A percentile compares a stretch with the other conserved stretches of the same genome.
Conservation (phyloP, 192 early-diverging fungal species). For the Endogone sp. region DNA sequence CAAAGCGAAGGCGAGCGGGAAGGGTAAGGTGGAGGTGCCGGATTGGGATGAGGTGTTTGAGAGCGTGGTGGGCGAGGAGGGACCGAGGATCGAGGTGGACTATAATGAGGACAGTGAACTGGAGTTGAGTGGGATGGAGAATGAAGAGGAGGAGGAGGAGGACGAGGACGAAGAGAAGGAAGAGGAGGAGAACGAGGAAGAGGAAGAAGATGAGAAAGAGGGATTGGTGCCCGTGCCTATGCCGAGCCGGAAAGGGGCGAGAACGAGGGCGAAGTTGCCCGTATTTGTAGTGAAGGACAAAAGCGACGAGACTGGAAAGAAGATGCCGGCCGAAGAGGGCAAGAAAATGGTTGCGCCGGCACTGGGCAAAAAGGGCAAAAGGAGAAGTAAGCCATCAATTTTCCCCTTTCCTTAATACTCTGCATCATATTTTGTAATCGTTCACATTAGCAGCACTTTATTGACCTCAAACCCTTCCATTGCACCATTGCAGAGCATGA, state of each 20-base stretch:
- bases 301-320: background rate
- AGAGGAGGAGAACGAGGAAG: constrained; percentile 20
- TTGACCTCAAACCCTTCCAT: background rate
- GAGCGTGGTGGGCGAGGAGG: constrained; percentile 67
- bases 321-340: background rate
- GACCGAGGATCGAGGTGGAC: constrained; percentile 31
- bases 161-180: constrained; percentile 27
- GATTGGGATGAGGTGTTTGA: constrained; percentile 91
- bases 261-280: background rate
- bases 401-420: no score
- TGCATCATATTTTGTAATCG: no score
- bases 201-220: constrained; percentile 19
- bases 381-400: constrained; percentile 9
- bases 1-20: constrained; percentile 31
- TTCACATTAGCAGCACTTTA: no score
- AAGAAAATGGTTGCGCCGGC: background rate
- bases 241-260: constrained; percentile 4
- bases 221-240: constrained; percentile 17
- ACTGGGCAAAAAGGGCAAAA: constrained; percentile 7
- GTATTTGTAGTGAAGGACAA: constrained; percentile 14
- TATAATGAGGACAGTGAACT: constrained; percentile 43
- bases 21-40: constrained; percentile 40
- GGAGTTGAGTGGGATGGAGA: constrained; percentile 38
- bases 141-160: constrained; percentile 28
- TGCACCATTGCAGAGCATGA: constrained; percentile 1